phyloP scores from a whole-genome alignment of 2,329 filamentous ascomycete species.

The Sporothrix brunneoviolacea region DNA sequence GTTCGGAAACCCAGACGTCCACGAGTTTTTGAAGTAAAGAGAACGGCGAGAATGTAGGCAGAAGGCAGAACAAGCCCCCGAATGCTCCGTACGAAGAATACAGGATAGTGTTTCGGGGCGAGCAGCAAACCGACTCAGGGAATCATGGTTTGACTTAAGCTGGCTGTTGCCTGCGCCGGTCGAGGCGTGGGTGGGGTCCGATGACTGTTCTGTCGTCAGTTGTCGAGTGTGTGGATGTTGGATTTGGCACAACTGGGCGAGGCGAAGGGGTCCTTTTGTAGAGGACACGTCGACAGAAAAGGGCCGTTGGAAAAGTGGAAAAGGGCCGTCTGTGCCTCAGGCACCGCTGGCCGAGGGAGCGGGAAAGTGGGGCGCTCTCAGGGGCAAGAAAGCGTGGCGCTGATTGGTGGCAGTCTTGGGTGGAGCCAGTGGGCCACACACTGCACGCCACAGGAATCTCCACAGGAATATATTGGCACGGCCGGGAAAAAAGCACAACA shows the following conservation, averaged over 20 bases:
- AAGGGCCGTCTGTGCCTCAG: constrained; percentile 14
- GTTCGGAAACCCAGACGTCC: too few relatives aligned
- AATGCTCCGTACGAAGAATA: too few relatives aligned
- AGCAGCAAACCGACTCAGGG: not conserved
- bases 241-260: not conserved
- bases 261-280: constrained; percentile 16
- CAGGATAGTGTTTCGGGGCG: too few relatives aligned
- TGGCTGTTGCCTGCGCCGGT: constrained; percentile 15
- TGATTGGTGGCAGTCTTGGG: not conserved
- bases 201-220: constrained; percentile 7
- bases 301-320: too few relatives aligned
- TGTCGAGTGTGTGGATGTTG: not conserved
- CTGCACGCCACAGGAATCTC: constrained; percentile 1
- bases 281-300: constrained; percentile 20
- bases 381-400: not conserved
- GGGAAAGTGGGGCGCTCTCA: not conserved
- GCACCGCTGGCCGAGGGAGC: constrained; percentile 10
- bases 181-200: not conserved
- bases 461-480: constrained; percentile 13
- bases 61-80: too few relatives aligned
- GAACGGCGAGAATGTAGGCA: too few relatives aligned
- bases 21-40: too few relatives aligned
- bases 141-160: constrained; percentile 4
- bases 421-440: constrained; percentile 2
- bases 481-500: not conserved